Evolutionary conservation across 2,329 filamentous ascomycete genomes (phyloP).

Genomic region (Diaporthe nobilis): DNA sequence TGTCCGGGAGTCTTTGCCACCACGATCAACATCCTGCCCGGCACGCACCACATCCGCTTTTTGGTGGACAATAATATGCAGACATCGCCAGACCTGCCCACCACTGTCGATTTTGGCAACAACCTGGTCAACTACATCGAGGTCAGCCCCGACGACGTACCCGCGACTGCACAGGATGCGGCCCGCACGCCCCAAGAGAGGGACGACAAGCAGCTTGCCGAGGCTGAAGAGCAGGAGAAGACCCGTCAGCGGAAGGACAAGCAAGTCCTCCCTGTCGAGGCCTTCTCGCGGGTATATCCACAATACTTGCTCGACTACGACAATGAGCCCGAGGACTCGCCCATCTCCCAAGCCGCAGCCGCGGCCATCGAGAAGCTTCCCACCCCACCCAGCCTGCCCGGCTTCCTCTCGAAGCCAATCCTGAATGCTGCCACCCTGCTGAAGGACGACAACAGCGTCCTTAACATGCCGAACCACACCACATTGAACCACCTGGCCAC

Average conservation of each 20-base stretch:
- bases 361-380: conserved; percentile 84
- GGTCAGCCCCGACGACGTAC: conserved; percentile 82
- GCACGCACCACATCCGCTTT: conserved; percentile 97
- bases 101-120: conserved; percentile 97
- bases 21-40: conserved; percentile 86
- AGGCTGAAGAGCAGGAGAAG: conserved; percentile 59
- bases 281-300: conserved; percentile 83
- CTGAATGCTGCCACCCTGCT: conserved; percentile 91
- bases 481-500: conserved; percentile 97
- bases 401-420: conserved; percentile 95
- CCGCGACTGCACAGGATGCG: conserved; percentile 51
- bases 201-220: conserved; percentile 38
- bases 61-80: conserved; percentile 95
- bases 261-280: conserved; percentile 66
- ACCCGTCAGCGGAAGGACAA: conserved; percentile 66
- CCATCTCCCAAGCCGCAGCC: conserved; percentile 80
- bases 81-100: conserved; percentile 88
- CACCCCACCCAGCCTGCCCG: conserved; percentile 85
- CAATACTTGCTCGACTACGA: conserved; percentile 91
- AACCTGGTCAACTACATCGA: conserved; percentile 99
- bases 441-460: conserved; percentile 97
- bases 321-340: conserved; percentile 79
- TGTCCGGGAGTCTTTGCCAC: conserved; percentile 78
- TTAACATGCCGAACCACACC: conserved; percentile 97
- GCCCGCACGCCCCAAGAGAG: conserved; percentile 48